Evolutionary conservation across 352 stramenopile genomes (phyloP).

Genomic region (Aphanomyces euteiches): DNA sequence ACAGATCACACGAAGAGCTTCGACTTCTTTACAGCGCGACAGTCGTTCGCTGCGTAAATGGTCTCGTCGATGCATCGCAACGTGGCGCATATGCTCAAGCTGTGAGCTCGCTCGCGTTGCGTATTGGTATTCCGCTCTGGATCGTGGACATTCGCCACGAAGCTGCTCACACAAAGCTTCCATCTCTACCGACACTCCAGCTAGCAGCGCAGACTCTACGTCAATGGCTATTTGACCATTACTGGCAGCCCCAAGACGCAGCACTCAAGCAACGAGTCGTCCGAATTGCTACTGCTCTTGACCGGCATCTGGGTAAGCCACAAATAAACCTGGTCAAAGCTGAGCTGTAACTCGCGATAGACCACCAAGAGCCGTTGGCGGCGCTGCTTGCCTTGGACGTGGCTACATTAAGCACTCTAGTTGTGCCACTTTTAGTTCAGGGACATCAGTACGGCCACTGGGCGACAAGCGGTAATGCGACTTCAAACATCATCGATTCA

Average conservation of each 20-base stretch:
- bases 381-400: slow-evolving; percentile 4
- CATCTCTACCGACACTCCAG: slow-evolving; percentile 82
- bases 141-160: slow-evolving; percentile 92
- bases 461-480: background rate
- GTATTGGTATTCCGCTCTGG: slow-evolving; percentile 90
- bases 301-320: slow-evolving; percentile 29
- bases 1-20: slow-evolving; percentile 73
- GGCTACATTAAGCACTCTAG: slow-evolving; percentile 44
- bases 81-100: slow-evolving; percentile 70
- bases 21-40: slow-evolving; percentile 60
- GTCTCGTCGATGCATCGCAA: slow-evolving; percentile 74
- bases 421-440: slow-evolving; percentile 58
- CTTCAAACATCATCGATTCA: background rate
- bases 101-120: slow-evolving; percentile 71
- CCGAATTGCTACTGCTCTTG: slow-evolving; percentile 40
- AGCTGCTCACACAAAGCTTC: slow-evolving; percentile 90
- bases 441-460: slow-evolving; percentile 53
- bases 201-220: slow-evolving; percentile 84
- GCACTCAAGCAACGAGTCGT: slow-evolving; percentile 49
- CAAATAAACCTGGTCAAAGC: too few relatives aligned
- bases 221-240: slow-evolving; percentile 82
- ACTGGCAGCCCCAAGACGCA: slow-evolving; percentile 79
- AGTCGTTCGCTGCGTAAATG: slow-evolving; percentile 80
- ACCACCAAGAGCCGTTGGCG: slow-evolving; percentile 37
- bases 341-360: slow-evolving; percentile 29